Evolutionary conservation across 805 yeast genomes (phyloP).

Genomic region (Metschnikowia bowlesiae): DNA sequence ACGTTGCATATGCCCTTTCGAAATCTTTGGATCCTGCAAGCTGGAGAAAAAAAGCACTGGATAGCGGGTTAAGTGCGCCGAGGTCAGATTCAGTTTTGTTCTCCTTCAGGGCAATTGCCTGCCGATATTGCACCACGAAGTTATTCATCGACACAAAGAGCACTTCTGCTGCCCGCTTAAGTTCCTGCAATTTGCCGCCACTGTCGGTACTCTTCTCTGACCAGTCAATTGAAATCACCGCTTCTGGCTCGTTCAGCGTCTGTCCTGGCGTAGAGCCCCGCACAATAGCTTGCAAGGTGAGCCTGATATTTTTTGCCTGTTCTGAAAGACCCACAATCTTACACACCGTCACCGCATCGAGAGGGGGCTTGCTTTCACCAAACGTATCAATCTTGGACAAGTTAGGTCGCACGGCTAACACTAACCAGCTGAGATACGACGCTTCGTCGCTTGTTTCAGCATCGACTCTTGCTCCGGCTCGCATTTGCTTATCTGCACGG

Average conservation of each 20-base stretch:
- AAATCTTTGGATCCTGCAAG: slow-evolving; percentile 47
- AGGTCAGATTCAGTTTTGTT: slow-evolving; percentile 25
- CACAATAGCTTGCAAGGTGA: slow-evolving; percentile 48
- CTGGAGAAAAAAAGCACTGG: slow-evolving; percentile 54
- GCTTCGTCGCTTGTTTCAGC: background rate
- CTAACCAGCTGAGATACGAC: slow-evolving; percentile 34
- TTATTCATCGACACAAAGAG: slow-evolving; percentile 36
- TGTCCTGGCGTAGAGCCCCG: slow-evolving; percentile 32
- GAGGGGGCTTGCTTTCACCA: slow-evolving; percentile 2
- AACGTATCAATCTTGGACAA: slow-evolving; percentile 25
- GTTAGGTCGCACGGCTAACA: slow-evolving; percentile 34
- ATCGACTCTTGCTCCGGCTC: background rate
- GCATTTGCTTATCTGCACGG: slow-evolving; percentile 6
- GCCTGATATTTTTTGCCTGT: slow-evolving; percentile 38
- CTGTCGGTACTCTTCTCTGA: slow-evolving; percentile 12
- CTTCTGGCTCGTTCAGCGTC: slow-evolving; percentile 18
- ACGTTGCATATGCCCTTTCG: slow-evolving; percentile 39
- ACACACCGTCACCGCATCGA: slow-evolving; percentile 35
- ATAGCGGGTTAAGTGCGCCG: slow-evolving; percentile 54
- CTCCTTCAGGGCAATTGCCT: slow-evolving; percentile 21
- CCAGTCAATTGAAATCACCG: slow-evolving; percentile 25
- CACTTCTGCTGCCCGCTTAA: slow-evolving; percentile 16
- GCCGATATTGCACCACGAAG: slow-evolving; percentile 36
- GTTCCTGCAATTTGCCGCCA: slow-evolving; percentile 15
- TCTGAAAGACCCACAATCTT: slow-evolving; percentile 45